These are phyloP conservation scores for Salix purpurea DNA, from an alignment of 345 rosid genomes.

Conservation along the genomic window DNA sequence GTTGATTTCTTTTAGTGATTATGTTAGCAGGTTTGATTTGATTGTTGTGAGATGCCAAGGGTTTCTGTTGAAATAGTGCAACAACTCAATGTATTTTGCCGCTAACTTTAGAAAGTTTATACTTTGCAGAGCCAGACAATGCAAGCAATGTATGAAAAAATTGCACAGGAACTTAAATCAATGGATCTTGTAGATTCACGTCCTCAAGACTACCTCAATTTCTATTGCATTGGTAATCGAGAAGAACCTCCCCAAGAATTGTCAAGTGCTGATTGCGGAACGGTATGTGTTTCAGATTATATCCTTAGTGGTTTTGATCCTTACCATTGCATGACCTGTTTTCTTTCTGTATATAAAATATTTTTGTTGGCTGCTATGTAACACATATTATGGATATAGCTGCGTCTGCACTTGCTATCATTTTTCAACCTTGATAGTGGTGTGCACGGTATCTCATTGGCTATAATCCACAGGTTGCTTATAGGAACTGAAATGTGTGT, in stretches of 20 bases:
- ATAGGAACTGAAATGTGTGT: background rate
- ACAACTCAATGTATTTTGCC: background rate
- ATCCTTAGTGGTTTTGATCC: slow-evolving; percentile 1
- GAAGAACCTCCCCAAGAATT: slow-evolving; percentile 37
- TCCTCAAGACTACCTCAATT: slow-evolving; percentile 92
- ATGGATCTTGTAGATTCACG: slow-evolving; percentile 40
- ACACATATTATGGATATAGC: background rate
- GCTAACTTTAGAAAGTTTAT: slow-evolving; percentile 8
- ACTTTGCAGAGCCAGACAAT: slow-evolving; percentile 78
- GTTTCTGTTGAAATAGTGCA: slow-evolving; percentile 1
- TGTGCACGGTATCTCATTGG: background rate
- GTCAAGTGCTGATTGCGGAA: slow-evolving; percentile 24
- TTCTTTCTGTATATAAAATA: background rate
- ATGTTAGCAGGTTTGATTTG: background rate
- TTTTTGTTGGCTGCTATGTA: background rate
- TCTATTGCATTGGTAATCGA: slow-evolving; percentile 82
- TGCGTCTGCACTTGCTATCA: background rate
- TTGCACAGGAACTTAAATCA: slow-evolving; percentile 54
- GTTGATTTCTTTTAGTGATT: background rate
- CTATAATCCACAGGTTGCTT: background rate
- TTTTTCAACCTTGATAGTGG: background rate
- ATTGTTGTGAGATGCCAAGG: background rate
- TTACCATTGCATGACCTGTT: background rate
- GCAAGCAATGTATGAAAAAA: slow-evolving; percentile 75
- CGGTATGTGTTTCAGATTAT: slow-evolving; percentile 36